A percentile compares a stretch with the other conserved stretches of the same genome.
Evolutionary conservation across 129 eudicot species (phyloP).

Genomic region (Chrysanthemum seticuspe): DNA sequence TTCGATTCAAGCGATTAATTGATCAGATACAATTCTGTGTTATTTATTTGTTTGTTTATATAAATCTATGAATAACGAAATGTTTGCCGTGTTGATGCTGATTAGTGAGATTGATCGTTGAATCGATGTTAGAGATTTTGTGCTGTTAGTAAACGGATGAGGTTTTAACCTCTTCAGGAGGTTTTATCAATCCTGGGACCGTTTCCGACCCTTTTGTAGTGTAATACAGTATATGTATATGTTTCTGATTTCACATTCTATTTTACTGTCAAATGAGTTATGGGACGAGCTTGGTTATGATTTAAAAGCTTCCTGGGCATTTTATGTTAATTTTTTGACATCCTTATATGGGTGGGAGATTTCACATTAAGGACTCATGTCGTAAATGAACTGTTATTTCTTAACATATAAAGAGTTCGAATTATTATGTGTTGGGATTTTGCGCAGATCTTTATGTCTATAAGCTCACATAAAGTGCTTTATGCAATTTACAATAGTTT

Average conservation of each 20-base stretch:
- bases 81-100: neutral
- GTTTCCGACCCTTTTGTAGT: too few species aligned
- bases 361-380: neutral
- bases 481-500: constrained; percentile 3
- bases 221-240: too few species aligned
- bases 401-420: neutral
- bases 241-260: too few species aligned
- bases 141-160: too few species aligned
- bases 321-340: neutral
- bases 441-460: neutral
- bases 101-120: neutral
- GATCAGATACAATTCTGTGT: too few species aligned
- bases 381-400: constrained; percentile 5
- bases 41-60: too few species aligned
- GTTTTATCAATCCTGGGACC: too few species aligned
- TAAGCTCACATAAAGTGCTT: neutral
- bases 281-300: neutral
- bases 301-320: neutral
- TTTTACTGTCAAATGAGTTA: neutral
- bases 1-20: too few species aligned
- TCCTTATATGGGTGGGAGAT: constrained; percentile 4
- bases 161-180: too few species aligned
- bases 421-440: neutral
- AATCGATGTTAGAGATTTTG: neutral
- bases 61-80: too few species aligned